Evolutionary conservation across 2,329 filamentous ascomycete genomes (phyloP).

Genomic region (Talaromyces sp.): DNA sequence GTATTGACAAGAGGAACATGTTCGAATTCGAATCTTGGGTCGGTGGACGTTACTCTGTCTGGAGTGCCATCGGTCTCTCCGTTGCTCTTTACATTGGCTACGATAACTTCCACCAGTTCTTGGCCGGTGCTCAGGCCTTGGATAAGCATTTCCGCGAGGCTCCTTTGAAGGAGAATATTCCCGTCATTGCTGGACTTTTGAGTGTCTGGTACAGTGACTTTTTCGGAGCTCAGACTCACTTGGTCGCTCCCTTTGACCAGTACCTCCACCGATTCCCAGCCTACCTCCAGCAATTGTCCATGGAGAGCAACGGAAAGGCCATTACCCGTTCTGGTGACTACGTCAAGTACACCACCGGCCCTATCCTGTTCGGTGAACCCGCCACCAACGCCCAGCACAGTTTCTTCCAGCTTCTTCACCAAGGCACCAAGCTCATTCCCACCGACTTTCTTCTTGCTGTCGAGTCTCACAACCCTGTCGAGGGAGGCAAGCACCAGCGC

Average conservation of each 20-base stretch:
- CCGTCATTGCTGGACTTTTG: conserved; percentile 82
- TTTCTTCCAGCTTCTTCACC: conserved; percentile 99
- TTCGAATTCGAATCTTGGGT: conserved; percentile 99
- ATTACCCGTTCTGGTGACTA: conserved; percentile 83
- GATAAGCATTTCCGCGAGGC: conserved; percentile 95
- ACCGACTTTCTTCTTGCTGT: conserved; percentile 97
- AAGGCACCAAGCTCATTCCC: conserved; percentile 97
- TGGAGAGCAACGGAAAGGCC: conserved; percentile 99
- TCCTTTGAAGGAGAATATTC: conserved; percentile 91
- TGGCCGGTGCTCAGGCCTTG: conserved; percentile 92
- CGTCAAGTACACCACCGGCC: conserved; percentile 95
- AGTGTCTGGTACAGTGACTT: conserved; percentile 99
- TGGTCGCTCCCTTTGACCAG: conserved; percentile 97
- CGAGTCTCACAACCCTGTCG: conserved; percentile 93
- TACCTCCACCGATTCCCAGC: conserved; percentile 98
- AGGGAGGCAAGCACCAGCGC: conserved; percentile 86
- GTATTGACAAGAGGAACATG: conserved; percentile 99
- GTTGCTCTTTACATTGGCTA: conserved; percentile 93
- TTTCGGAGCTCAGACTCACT: conserved; percentile 95
- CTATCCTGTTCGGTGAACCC: conserved; percentile 95
- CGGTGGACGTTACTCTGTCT: conserved; percentile 95
- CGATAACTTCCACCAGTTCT: conserved; percentile 96
- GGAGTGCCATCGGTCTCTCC: conserved; percentile 95
- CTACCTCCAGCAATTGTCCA: conserved; percentile 97
- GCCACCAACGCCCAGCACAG: conserved; percentile 99